Evolutionary conservation across 345 rosid species (phyloP), one percentile per base, ranked within the genome.

Genomic region (Syzygium oleosum): DNA sequence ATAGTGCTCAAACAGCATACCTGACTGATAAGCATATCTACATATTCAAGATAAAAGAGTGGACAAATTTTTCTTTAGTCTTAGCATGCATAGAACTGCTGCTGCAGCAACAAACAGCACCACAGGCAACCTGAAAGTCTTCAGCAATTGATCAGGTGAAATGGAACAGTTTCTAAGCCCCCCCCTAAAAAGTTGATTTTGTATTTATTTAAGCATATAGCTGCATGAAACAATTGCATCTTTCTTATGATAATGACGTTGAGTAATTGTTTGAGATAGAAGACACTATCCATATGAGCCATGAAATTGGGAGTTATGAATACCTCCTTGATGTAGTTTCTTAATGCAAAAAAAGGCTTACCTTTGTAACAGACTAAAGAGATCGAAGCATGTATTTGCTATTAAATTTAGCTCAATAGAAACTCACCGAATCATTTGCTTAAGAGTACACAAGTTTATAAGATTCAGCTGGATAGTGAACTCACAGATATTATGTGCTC

Each of bases 401-500:
- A 12, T 49, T 41, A 84, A 84, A 84, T 59, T 46, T 73, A 38
- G 43, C 68, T n/a, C 52, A 1, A 87, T 14, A 25, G 53, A 73
- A 73, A 73, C 41, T 38, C 49, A 56, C 58, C 68, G 38, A 85
- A 55, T 43, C 43, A 85, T 85, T 53, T 51, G 59, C 29, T 54
- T 22, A 85, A 59, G 56, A 85, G 49, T 85, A 38, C 51, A 3
- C n/a, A 85, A 55, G 61, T 31, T 55, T 54, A 84, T 29, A n/a
- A 29, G 52, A 87, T 68, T 68, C 80, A 78, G 84, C 68, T 86
- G n/a, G 51, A 68, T 80, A 54, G 88, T 85, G 80, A 89, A 92
- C 99, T 95, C 90, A 96, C 99, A 79, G 98, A 95, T 88, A 95
- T 91, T 16, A 96, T 90, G 91, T 96, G 99, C 92, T 90, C 91